Conservation (phyloP, 1,284 basidiomycete species). For the Heterobasidion occidentale region DNA sequence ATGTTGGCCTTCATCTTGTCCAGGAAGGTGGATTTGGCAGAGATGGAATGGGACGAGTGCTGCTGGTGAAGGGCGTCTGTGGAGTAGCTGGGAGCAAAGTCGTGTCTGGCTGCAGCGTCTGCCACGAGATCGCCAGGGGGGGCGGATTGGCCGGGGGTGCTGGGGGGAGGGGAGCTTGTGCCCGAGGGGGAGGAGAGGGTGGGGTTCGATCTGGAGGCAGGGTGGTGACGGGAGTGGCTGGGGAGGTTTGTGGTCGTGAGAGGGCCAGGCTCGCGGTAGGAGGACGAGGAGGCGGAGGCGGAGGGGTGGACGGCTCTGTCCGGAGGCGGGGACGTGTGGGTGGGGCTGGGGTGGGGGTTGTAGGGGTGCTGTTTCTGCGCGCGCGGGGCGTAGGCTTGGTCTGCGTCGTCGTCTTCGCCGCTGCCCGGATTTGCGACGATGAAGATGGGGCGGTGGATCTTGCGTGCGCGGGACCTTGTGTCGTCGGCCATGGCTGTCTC, state of each 20-base stretch:
- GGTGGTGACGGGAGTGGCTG: constrained; percentile 21
- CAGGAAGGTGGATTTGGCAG: constrained; percentile 12
- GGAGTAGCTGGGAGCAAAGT: constrained; percentile 17
- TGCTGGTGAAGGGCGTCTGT: constrained; percentile 17
- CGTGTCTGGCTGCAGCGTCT: constrained; percentile 28
- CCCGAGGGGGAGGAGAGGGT: constrained; percentile 60
- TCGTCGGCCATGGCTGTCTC: constrained; percentile 35
- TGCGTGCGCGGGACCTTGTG: constrained; percentile 25
- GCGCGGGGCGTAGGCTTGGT: constrained; percentile 3
- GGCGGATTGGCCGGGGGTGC: constrained; percentile 46
- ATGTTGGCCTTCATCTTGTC: constrained; percentile 18
- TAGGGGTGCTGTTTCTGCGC: constrained; percentile 12
- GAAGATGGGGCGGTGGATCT: constrained; percentile 26
- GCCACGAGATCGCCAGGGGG: constrained; percentile 34
- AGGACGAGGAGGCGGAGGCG: constrained; percentile 16
- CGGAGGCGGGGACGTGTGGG: constrained; percentile 5
- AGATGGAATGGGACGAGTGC: constrained; percentile 14
- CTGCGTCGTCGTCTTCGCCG: constrained; percentile 34
- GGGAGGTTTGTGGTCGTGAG: constrained; percentile 27
- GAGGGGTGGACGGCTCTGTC: constrained; percentile 13
- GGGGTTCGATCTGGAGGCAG: constrained; percentile 34
- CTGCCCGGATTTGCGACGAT: constrained; percentile 54
- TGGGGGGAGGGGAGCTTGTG: constrained; percentile 59
- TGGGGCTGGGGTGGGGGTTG: constrained; percentile 9
- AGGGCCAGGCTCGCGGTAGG: constrained; percentile 18